Conservation (phyloP, 176 grass and related monocot species). For the Oryza meyeriana region DNA sequence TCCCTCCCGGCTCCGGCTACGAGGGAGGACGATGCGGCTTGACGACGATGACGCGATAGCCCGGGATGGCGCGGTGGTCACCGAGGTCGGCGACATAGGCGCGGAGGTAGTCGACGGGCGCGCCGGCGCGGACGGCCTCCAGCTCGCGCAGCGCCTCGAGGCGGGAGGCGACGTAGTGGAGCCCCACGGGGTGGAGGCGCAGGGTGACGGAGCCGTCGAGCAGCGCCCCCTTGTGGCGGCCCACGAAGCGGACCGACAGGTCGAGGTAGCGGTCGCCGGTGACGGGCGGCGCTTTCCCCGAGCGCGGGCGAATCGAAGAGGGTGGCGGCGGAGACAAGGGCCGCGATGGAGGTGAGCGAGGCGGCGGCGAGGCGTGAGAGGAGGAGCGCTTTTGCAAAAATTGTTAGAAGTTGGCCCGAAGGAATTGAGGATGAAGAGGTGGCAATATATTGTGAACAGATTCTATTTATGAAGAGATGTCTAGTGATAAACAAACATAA, state of each 20-base stretch:
- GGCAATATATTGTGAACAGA: too few species aligned
- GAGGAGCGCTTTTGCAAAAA: too few species aligned
- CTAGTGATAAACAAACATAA: too few species aligned
- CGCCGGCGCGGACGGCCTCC: conserved; percentile 80
- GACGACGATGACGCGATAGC: conserved; percentile 84
- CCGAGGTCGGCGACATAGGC: conserved; percentile 92
- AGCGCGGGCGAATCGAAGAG: too few species aligned
- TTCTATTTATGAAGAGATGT: too few species aligned
- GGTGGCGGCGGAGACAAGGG: too few species aligned
- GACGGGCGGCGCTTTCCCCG: conserved; percentile 44
- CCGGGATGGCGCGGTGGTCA: conserved; percentile 95
- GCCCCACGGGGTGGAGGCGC: conserved; percentile 84
- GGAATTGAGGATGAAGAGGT: too few species aligned
- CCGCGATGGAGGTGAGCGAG: too few species aligned
- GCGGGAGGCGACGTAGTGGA: conserved; percentile 91
- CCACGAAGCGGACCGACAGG: conserved; percentile 69
- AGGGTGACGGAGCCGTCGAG: conserved; percentile 82
- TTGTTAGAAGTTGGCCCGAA: too few species aligned
- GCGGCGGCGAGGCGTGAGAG: too few species aligned
- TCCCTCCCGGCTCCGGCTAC: background rate
- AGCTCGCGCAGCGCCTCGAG: conserved; percentile 88
- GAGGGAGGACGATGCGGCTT: too few species aligned
- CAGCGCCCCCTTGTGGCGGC: conserved; percentile 53
- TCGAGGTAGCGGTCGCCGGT: conserved; percentile 91
- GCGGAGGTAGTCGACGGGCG: conserved; percentile 95